Conservation (phyloP, 495 filamentous ascomycete genomes). For the Aspergillus bridgeri region DNA sequence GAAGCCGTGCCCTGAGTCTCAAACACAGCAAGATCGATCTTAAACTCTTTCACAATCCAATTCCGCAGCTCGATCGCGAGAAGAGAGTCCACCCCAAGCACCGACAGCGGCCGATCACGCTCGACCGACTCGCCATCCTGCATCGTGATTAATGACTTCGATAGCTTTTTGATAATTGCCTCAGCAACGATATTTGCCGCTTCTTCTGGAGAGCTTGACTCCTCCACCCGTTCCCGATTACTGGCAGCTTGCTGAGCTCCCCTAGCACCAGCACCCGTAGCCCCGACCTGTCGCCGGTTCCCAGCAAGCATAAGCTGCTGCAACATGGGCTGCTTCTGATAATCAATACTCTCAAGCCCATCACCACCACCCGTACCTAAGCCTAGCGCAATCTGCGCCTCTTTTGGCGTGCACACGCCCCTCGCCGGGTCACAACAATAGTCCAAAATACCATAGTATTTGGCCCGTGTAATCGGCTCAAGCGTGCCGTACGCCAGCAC, state of each 20-base stretch:
- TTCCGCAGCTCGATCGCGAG: conserved; percentile 52
- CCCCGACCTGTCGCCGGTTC: neutral
- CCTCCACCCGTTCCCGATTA: too few species aligned
- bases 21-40: conserved; percentile 35
- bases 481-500: neutral
- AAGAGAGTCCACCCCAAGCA: conserved; percentile 43
- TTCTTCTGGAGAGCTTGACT: too few species aligned
- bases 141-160: conserved; percentile 29
- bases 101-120: conserved; percentile 28
- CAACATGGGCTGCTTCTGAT: neutral
- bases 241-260: too few species aligned
- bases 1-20: conserved; percentile 30
- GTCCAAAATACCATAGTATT: conserved; percentile 31
- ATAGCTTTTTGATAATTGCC: conserved; percentile 28
- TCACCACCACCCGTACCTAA: neutral
- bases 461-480: conserved; percentile 2
- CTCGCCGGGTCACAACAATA: conserved; percentile 29
- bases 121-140: conserved; percentile 32
- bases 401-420: conserved; percentile 7
- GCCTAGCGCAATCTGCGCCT: conserved; percentile 25
- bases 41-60: conserved; percentile 41
- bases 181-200: neutral
- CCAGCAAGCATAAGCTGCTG: neutral
- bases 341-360: neutral
- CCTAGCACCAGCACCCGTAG: too few species aligned